phyloP scores from a whole-genome alignment of 1,284 basidiomycete species.

The Cutaneotrichosporon mucoides region DNA sequence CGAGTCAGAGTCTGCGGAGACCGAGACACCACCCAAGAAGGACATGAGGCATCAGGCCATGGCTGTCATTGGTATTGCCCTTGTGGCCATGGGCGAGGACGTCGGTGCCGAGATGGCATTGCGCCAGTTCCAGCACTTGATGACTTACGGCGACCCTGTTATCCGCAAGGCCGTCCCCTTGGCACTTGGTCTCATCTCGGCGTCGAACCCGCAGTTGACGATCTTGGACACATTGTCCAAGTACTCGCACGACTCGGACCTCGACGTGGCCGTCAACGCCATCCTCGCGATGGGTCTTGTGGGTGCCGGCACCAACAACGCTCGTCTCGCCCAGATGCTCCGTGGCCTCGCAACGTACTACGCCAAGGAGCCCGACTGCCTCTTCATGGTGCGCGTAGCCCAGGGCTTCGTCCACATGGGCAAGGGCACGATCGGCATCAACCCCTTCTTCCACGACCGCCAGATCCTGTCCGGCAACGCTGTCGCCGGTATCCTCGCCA shows the following conservation, averaged over 20 bases:
- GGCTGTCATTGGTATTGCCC: conserved; percentile 87
- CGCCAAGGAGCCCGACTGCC: conserved; percentile 91
- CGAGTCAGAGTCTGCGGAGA: conserved; percentile 6
- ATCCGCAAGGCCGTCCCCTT: conserved; percentile 94
- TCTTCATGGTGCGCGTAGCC: conserved; percentile 94
- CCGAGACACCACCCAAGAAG: conserved; percentile 46
- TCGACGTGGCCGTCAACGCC: conserved; percentile 90
- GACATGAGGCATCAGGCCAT: conserved; percentile 89
- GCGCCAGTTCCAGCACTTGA: conserved; percentile 90
- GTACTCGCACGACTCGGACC: conserved; percentile 98
- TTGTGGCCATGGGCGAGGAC: conserved; percentile 98
- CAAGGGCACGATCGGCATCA: conserved; percentile 97
- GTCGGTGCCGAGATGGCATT: conserved; percentile 96
- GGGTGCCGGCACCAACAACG: conserved; percentile 97
- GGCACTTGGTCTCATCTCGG: conserved; percentile 87
- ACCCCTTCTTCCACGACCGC: conserved; percentile 94
- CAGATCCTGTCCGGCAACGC: conserved; percentile 84
- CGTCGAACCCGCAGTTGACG: conserved; percentile 92
- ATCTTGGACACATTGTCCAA: conserved; percentile 98
- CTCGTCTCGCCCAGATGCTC: conserved; percentile 94
- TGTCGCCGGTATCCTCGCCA: conserved; percentile 84
- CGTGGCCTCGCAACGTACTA: conserved; percentile 95
- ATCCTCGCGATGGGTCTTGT: conserved; percentile 99
- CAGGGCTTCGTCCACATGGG: conserved; percentile 99
- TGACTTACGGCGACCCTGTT: conserved; percentile 96